Percentiles rank a stretch among this genome's conserved stretches.
Evolutionary conservation across 1,139 yeast species (phyloP).

Genomic region (Debaryomycetaceae sp.): DNA sequence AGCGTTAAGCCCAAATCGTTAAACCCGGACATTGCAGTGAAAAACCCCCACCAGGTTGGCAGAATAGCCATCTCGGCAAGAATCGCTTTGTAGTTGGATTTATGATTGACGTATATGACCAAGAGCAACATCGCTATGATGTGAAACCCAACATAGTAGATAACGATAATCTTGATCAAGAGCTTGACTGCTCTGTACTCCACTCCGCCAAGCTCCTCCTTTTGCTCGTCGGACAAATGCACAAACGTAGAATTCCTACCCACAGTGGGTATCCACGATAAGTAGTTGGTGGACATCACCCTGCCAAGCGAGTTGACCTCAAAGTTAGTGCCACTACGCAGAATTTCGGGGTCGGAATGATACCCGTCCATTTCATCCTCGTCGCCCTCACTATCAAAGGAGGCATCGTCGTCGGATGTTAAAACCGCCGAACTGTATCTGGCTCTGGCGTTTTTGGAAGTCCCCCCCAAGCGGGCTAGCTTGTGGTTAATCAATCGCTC

Average conservation of each 20-base stretch:
- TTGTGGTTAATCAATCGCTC: conserved; percentile 23
- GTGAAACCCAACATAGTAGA: conserved; percentile 75
- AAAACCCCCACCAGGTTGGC: conserved; percentile 91
- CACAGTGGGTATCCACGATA: conserved; percentile 88
- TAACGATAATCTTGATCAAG: conserved; percentile 59
- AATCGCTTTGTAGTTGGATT: conserved; percentile 34
- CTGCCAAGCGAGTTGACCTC: conserved; percentile 15
- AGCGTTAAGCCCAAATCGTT: conserved; percentile 81
- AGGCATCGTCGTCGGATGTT: conserved; percentile 15
- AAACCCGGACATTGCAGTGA: conserved; percentile 72
- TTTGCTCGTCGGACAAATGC: conserved; percentile 74
- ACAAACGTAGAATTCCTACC: conserved; percentile 96
- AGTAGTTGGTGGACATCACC: conserved; percentile 54
- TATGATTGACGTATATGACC: conserved; percentile 61
- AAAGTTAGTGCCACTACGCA: conserved; percentile 6
- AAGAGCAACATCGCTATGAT: conserved; percentile 53
- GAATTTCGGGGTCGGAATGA: conserved; percentile 9
- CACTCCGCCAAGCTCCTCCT: conserved; percentile 94
- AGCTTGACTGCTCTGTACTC: conserved; percentile 88
- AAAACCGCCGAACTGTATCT: conserved; percentile 5
- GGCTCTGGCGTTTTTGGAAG: conserved; percentile 6
- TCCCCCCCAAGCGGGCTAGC: conserved; percentile 11
- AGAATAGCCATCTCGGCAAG: conserved; percentile 54
- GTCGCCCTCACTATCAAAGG: conserved; percentile 12
- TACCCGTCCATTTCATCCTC: conserved; percentile 11